phyloP scores from a whole-genome alignment of 2,329 filamentous ascomycete species.

The Zasmidium citrigriseum region DNA sequence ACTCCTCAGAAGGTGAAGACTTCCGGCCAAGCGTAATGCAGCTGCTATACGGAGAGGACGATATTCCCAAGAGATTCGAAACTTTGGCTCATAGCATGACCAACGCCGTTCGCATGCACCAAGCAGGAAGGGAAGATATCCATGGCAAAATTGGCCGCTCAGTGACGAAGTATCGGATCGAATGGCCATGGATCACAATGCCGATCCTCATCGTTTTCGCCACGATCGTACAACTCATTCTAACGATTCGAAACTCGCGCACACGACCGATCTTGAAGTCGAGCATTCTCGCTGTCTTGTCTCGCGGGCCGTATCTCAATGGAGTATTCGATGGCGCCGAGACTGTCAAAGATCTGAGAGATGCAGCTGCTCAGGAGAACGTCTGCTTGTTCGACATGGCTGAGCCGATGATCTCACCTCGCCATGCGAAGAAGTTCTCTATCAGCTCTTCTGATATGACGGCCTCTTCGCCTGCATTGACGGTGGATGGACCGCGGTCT shows the following conservation, averaged over 20 bases:
- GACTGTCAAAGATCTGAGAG: neutral
- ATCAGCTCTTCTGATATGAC: neutral
- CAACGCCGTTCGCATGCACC: constrained; percentile 11
- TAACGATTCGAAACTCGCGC: constrained; percentile 3
- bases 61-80: constrained; percentile 13
- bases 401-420: neutral
- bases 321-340: neutral
- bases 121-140: neutral
- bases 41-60: neutral
- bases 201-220: constrained; percentile 6
- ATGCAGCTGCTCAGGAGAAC: neutral
- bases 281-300: constrained; percentile 9
- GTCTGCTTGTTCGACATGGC: neutral
- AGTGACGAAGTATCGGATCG: constrained; percentile 2
- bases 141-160: neutral
- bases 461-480: neutral
- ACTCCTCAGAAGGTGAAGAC: neutral
- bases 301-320: neutral
- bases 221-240: constrained; percentile 3
- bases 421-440: neutral
- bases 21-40: constrained; percentile 13
- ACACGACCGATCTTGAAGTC: constrained; percentile 17
- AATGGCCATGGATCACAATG: constrained; percentile 11
- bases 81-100: constrained; percentile 18
- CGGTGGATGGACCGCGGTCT: neutral